Conservation (phyloP, 2,329 filamentous ascomycete genomes). For the Phaeoacremonium minimum region DNA sequence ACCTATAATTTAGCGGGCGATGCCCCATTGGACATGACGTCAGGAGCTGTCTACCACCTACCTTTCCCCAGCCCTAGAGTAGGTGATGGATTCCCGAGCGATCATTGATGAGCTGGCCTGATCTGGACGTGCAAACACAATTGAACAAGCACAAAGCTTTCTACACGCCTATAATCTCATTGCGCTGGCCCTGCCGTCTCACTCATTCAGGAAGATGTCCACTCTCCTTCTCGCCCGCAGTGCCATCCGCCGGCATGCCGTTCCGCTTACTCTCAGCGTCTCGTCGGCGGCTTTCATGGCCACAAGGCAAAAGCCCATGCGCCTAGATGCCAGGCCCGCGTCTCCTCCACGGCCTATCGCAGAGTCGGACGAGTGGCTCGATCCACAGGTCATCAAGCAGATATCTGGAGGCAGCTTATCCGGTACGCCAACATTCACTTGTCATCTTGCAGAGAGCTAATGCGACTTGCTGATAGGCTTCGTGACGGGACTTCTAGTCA, state of each 20-base stretch:
- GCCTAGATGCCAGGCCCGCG: constrained; percentile 17
- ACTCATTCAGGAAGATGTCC: no score
- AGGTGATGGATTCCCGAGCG: no score
- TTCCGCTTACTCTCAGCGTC: constrained; percentile 17
- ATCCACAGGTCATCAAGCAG: constrained; percentile 37
- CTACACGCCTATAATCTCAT: no score
- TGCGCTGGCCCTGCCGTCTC: no score
- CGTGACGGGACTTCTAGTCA: constrained; percentile 59
- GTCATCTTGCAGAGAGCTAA: not conserved
- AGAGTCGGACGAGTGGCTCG: constrained; percentile 15
- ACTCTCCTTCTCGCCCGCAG: constrained; percentile 12
- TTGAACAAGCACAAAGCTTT: no score
- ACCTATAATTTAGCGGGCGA: no score
- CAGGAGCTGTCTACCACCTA: no score
- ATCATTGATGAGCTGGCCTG: no score
- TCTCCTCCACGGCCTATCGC: constrained; percentile 10
- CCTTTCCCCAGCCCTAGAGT: no score
- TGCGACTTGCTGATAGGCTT: constrained; percentile 41
- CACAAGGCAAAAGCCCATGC: constrained; percentile 21
- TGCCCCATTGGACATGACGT: no score
- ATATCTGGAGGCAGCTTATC: constrained; percentile 51
- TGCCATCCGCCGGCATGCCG: constrained; percentile 13
- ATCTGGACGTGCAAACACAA: no score
- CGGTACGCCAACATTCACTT: constrained; percentile 26
- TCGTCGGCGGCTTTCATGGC: constrained; percentile 14